A percentile compares a stretch with the other conserved stretches of the same genome.
Evolutionary conservation across 1,284 basidiomycete species (phyloP).

Genomic region (Cystobasidium pallidum): DNA sequence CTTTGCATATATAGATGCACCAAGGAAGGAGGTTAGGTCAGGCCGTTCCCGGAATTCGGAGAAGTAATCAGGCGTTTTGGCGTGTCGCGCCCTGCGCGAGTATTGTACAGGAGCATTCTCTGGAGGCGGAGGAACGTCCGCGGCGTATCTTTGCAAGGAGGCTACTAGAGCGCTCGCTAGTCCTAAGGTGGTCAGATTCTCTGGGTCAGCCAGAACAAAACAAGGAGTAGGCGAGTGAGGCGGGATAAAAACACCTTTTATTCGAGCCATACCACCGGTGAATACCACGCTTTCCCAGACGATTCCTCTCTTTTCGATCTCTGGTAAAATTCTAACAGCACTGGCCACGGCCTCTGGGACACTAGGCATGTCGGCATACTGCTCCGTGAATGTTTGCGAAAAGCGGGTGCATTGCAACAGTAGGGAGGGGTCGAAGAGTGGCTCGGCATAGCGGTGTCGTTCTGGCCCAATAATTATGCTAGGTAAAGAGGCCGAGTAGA

Average conservation of each 20-base stretch:
- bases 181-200: neutral
- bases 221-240: neutral
- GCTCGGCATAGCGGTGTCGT: constrained; percentile 86
- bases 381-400: constrained; percentile 46
- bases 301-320: constrained; percentile 65
- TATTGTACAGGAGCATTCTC: constrained; percentile 24
- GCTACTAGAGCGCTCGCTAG: constrained; percentile 16
- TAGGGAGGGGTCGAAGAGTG: constrained; percentile 73
- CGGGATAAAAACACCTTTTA: constrained; percentile 67
- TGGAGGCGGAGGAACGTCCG: constrained; percentile 9
- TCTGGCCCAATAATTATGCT: constrained; percentile 80
- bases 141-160: constrained; percentile 22
- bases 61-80: constrained; percentile 88
- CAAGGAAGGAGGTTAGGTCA: constrained; percentile 80
- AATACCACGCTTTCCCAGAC: constrained; percentile 82
- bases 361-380: constrained; percentile 15
- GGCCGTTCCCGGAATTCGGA: constrained; percentile 84
- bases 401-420: constrained; percentile 57
- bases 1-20: constrained; percentile 83
- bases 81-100: constrained; percentile 61
- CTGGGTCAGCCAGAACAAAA: neutral
- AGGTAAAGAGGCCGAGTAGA: constrained; percentile 75
- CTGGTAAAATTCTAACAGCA: constrained; percentile 57
- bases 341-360: constrained; percentile 58
- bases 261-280: constrained; percentile 75